Base-by-base conservation (phyloP, 768 basidiomycete genomes). In the Lanmaoa pseudosensibilis region DNA sequence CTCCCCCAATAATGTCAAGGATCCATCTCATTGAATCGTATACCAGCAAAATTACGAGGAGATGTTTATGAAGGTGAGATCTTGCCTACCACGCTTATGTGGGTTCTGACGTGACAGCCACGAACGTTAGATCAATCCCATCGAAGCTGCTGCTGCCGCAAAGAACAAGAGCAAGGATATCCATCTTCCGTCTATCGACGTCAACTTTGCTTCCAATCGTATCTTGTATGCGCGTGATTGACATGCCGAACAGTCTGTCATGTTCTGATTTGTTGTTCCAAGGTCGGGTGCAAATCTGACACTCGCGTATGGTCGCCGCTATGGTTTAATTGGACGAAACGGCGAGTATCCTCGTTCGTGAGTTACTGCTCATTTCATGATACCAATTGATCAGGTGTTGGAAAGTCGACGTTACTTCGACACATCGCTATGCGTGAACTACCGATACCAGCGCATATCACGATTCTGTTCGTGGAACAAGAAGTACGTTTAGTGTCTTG, bases 101-200 rank as follows among this genome's bases (percentile, higher is more conserved):
- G 12, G 13, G 27, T 37, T 13, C 16, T 45, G 48, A 50, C 32
- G 13, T 38, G 38, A 46, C 46, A 9, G 27, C 18, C 9, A 21
- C 12, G 12, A 15, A 9, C 34, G 3, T 32, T 46, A 91, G 89
- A 90, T 94, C 75, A 99, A 99, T 74, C 94, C 97, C 39, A 74
- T 99, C 56, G 92, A 95, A 72, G 86, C 89, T 0, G 83, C 83
- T 19, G 76, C 80, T 0, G 77, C 86, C 5, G 75, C 88, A 15
- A 96, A 94, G 74, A 93, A 94, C 72, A 99, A 98, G 80, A 93
- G 88, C 77, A 98, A 98, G 72, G 97, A 99, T 72, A 90, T 99
- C 50, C 94, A 97, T 67, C 79, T 99, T 5, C 88, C 89, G 25
- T 88, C 87, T 36, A 97, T 99, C 76, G 97, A 99, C 67, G 95